A percentile compares a stretch with the other conserved stretches of the same genome.
Conservation (phyloP, 768 basidiomycete genomes). For the Chalciporus pseudorubinellus region DNA sequence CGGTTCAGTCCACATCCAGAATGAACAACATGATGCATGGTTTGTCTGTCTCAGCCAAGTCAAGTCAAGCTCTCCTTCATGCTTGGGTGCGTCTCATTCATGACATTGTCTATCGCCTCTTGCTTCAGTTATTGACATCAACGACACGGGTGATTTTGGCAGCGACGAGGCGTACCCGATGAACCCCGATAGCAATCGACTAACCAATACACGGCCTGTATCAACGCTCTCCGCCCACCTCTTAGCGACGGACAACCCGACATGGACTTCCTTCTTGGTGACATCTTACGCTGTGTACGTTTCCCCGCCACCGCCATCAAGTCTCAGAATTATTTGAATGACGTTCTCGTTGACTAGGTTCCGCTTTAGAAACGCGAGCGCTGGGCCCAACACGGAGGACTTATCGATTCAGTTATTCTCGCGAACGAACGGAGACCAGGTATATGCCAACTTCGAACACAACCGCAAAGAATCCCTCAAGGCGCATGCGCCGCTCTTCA, state of each 20-base stretch:
- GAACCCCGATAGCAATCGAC: slow-evolving; percentile 35
- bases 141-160: neutral
- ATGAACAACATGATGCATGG: slow-evolving; percentile 33
- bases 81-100: slow-evolving; percentile 8
- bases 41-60: slow-evolving; percentile 33
- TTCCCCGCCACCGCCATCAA: neutral
- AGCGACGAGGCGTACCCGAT: slow-evolving; percentile 37
- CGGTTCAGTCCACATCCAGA: slow-evolving; percentile 35
- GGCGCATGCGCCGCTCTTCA: slow-evolving; percentile 22
- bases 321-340: neutral
- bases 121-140: neutral
- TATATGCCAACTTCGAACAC: slow-evolving; percentile 28
- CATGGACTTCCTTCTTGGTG: slow-evolving; percentile 42
- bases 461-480: slow-evolving; percentile 14
- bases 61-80: slow-evolving; percentile 29
- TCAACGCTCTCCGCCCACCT: slow-evolving; percentile 32
- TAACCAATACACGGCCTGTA: slow-evolving; percentile 39
- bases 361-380: slow-evolving; percentile 39
- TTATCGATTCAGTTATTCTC: slow-evolving; percentile 44
- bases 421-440: slow-evolving; percentile 35
- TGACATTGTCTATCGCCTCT: neutral
- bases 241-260: slow-evolving; percentile 26
- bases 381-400: slow-evolving; percentile 13
- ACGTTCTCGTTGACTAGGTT: slow-evolving; percentile 25
- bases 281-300: slow-evolving; percentile 44